Base-by-base conservation (phyloP, 768 basidiomycete genomes). In the Amylocystis lapponica region DNA sequence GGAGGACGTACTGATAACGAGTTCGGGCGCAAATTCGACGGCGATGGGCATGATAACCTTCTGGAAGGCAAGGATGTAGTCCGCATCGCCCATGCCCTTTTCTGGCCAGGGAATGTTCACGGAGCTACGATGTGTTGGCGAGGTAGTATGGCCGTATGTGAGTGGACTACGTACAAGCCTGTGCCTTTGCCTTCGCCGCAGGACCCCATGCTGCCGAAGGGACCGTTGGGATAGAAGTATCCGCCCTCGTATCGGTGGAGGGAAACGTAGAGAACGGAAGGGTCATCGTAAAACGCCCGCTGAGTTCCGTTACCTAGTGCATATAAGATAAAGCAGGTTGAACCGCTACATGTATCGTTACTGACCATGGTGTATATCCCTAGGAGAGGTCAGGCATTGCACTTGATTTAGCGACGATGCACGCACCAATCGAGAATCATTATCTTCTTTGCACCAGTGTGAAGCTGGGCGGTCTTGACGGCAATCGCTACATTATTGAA, bases 401-500 rank as follows among this genome's bases (percentile, higher is more conserved):
- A 22, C 21, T 30, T 43, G 16, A 27, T 33, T 41, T 21, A 47
- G 37, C 9, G 14, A 29, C 23, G 13, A 16, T 32, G 25, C n/a
- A 45, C 84, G 51, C 57, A 96, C 95, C 96, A 99, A 59, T 99
- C 96, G 23, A 99, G 66, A 52, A 99, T 97, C 49, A 99, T 58
- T 12, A 97, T 82, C 58, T 76, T 87, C 62, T 83, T 87, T 47
- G 90, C 66, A 5, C 73, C 58, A 2, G 86, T 85, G 42, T 71
- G 53, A 49, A 84, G 67, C 59, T 89, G 83, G 16, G 87, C 80
- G 20, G 92, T 86, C 55, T 80, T 79, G 16, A 90, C 78, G 1
- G 94, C 94, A 13, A 99, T 87, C 1, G 96, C 86, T 26, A 95
- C 93, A 58, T 99, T 99, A 64, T 99, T 99, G 69, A 93, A 96